Evolutionary conservation across 2,329 filamentous ascomycete genomes (phyloP), one percentile per base, ranked within the genome.

Genomic region (Colletotrichum zoysiae): DNA sequence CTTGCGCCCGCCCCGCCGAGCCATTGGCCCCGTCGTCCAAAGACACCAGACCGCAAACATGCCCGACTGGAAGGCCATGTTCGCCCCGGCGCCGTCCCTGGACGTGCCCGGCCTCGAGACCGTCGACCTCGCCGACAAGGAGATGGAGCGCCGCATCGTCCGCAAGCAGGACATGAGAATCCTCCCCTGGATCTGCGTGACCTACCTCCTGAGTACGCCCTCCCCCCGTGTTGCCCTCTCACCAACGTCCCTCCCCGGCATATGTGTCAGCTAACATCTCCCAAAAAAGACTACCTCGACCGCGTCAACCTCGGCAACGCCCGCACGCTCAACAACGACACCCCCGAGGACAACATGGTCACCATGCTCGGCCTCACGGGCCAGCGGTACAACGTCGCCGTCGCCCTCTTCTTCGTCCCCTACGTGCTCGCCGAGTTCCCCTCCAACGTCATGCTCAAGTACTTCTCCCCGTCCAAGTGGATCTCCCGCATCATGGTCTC

Each of bases 401-500:
- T 79, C 26, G 78, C 78, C 18, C 63, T 79, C 1, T 79, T 79
- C 70, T 79, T 79, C 70, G 78, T 78, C 0, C 78, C 78, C 23
- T 79, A 79, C 59, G 73, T 74, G 9, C 56, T 79, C 4, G 78
- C 78, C 77, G 78, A 79, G 61, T 79, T 80, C 55, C 79, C 79
- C 8, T 79, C 77, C 56, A 80, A 80, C 63, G 78, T 80, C 35
- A 71, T 80, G 20, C 79, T 80, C 70, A 80, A 80, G 73, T 80
- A 80, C 74, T 79, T 79, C 71, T 80, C 79, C 5, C 79, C 79
- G 2, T 79, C 78, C 67, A 78, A 78, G 67, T 80, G 78, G 78
- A 79, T 80, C 71, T 72, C 79, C 7, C 70, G 78, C 61, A 85
- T 81, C 46, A 86, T 84, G 65, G 76, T 87, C 18, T 78, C 78